Base-by-base conservation (phyloP, 2,329 filamentous ascomycete genomes). In the Trichoderma arundinaceum region DNA sequence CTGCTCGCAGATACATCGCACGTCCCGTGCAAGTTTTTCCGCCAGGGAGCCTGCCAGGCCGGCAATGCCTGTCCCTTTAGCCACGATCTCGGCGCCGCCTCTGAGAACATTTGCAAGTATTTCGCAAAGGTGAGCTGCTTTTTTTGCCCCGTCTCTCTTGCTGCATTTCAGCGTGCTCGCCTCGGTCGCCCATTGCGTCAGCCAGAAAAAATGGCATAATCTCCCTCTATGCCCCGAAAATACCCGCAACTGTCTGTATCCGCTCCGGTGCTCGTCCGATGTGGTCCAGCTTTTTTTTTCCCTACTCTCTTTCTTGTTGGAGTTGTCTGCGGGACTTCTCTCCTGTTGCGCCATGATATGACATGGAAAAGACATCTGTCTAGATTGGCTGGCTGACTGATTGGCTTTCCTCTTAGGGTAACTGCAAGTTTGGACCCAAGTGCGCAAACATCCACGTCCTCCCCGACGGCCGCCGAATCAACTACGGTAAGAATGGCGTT, bases 21-120 rank as follows among this genome's bases (percentile, higher is more conserved):
- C 82, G 95, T 99, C 51, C 95, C 95, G 44, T 99, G 95, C 90
- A 98, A 98, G 84, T 99, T 99, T 90, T 99, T 95, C 80, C 90
- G 93, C 62, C 92, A 97, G 82, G 94, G 94, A 77, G 89, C 92
- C 74, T 99, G 95, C 79, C 94, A 98, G 84, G 95, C 95, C 66
- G 95, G 95, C 72, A 92, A 91, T 77, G 92, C 94, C 70, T 99
- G 95, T 81, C 95, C 95, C 46, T 99, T 98, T 80, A 92, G 93
- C 73, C 95, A 99, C 81, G 94, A 96, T 69, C 88, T 95, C 69
- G 92, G 95, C 76, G 86, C 89, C 35, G 88, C 93, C 46, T 87
- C 91, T 59, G 92, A 97, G 77, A 94, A 91, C 68, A 88, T 96
- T 70, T 99, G 95, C 89, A 99, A 98, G 81, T 99, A 98, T 81